These are phyloP conservation scores for Alternaria tenuissima DNA, from an alignment of 2,329 filamentous ascomycete genomes.

Conservation along the genomic window DNA sequence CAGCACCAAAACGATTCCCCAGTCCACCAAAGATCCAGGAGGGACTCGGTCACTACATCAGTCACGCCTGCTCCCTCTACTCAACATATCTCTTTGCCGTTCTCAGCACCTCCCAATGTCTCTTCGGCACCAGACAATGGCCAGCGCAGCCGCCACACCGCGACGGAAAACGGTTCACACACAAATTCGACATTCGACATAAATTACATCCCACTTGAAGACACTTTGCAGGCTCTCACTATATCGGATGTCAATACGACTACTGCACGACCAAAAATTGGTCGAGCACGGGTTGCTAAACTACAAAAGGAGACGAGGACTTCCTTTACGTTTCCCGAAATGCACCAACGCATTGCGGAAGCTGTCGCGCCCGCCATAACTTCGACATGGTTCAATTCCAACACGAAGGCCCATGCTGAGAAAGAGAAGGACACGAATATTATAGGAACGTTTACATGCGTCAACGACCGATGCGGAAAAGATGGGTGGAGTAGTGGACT, in stretches of 20 bases:
- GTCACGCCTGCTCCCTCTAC: not conserved
- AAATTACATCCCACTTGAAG: not conserved
- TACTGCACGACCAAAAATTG: not conserved
- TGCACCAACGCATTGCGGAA: slow-evolving; percentile 8
- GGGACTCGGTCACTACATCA: not conserved
- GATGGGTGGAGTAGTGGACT: slow-evolving; percentile 21
- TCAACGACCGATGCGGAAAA: slow-evolving; percentile 20
- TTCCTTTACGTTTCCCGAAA: slow-evolving; percentile 11
- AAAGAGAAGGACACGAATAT: slow-evolving; percentile 11
- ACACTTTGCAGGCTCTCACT: not conserved
- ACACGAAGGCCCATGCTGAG: not conserved
- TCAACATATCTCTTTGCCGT: not conserved
- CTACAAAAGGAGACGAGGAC: slow-evolving; percentile 2
- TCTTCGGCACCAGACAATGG: not conserved
- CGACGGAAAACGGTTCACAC: not conserved
- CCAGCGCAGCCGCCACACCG: not conserved
- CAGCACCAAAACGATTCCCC: slow-evolving; percentile 12
- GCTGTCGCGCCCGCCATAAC: slow-evolving; percentile 1
- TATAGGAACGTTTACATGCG: slow-evolving; percentile 28
- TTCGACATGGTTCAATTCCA: slow-evolving; percentile 12
- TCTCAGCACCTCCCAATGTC: not conserved
- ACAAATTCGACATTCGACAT: not conserved
- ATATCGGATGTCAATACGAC: not conserved
- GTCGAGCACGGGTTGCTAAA: not conserved
- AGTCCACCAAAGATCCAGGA: slow-evolving; percentile 4